phyloP scores from a whole-genome alignment of 1,284 basidiomycete species.

The Ustilago xerochloae region DNA sequence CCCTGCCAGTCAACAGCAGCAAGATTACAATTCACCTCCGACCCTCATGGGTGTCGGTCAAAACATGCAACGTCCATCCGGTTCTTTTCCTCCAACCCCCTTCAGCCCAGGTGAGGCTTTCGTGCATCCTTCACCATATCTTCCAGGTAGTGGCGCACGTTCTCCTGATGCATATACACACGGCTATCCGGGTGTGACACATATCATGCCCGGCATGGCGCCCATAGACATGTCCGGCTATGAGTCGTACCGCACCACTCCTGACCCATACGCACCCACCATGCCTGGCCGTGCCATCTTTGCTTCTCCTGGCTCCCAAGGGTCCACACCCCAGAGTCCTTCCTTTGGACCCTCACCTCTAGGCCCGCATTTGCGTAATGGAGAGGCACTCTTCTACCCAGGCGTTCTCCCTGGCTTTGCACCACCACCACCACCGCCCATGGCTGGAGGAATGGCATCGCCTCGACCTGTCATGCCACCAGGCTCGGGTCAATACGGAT shows the following conservation, averaged over 20 bases:
- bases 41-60: constrained; percentile 15
- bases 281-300: constrained; percentile 49
- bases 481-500: constrained; percentile 31
- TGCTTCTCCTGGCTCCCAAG: constrained; percentile 44
- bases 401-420: constrained; percentile 31
- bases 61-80: constrained; percentile 32
- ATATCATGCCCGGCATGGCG: constrained; percentile 36
- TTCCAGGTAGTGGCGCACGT: constrained; percentile 31
- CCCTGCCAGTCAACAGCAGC: constrained; percentile 10
- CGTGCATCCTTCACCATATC: constrained; percentile 35
- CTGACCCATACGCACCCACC: constrained; percentile 53
- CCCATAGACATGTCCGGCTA: constrained; percentile 53
- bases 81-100: constrained; percentile 31
- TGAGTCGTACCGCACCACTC: constrained; percentile 56
- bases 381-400: constrained; percentile 41
- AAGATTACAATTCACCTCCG: constrained; percentile 22
- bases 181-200: constrained; percentile 22
- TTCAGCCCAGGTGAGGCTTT: constrained; percentile 37
- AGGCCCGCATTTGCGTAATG: constrained; percentile 29
- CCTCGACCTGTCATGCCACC: constrained; percentile 26
- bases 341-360: constrained; percentile 39
- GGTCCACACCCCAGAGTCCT: constrained; percentile 46
- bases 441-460: constrained; percentile 28
- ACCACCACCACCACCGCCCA: constrained; percentile 12
- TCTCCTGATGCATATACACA: constrained; percentile 42